Conservation (phyloP, 2,329 filamentous ascomycete genomes). For the Cordyceps pruinosa region DNA sequence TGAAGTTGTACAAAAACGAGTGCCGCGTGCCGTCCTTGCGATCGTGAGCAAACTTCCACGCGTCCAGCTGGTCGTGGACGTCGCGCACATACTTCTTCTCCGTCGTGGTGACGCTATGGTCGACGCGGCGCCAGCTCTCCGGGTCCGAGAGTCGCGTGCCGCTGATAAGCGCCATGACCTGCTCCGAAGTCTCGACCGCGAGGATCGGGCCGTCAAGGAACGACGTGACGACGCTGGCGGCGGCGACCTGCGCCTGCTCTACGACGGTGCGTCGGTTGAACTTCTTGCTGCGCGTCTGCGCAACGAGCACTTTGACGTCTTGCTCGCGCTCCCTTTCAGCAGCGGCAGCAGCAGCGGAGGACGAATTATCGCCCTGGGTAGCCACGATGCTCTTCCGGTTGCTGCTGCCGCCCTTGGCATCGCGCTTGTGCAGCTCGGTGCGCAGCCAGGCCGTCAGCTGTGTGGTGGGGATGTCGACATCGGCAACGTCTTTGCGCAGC, state of each 20-base stretch:
- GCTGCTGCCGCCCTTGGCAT: conserved; percentile 43
- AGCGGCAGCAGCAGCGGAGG: conserved; percentile 21
- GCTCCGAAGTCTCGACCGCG: conserved; percentile 82
- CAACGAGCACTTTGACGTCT: conserved; percentile 78
- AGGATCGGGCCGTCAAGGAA: conserved; percentile 74
- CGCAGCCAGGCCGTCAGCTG: conserved; percentile 77
- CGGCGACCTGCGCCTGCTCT: conserved; percentile 61
- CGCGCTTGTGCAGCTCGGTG: conserved; percentile 66
- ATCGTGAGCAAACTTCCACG: conserved; percentile 54
- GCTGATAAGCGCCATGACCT: conserved; percentile 68
- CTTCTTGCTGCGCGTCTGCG: conserved; percentile 82
- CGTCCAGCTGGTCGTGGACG: conserved; percentile 67
- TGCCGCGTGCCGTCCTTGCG: conserved; percentile 52
- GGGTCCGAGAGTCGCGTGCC: conserved; percentile 69
- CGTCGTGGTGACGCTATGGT: conserved; percentile 67
- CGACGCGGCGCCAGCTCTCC: conserved; percentile 76
- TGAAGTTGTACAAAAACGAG: conserved; percentile 87
- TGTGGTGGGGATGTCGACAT: conserved; percentile 65
- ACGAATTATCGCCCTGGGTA: conserved; percentile 16
- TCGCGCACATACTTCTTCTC: conserved; percentile 80
- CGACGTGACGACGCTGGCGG: conserved; percentile 57
- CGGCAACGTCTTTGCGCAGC: conserved; percentile 64
- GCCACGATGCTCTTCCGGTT: conserved; percentile 24
- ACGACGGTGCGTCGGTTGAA: conserved; percentile 82
- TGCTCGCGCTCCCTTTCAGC: conserved; percentile 44